Percentiles rank a stretch among this genome's conserved stretches.
Conservation (phyloP, 257 asterid genomes). For the Scutellaria baicalensis region DNA sequence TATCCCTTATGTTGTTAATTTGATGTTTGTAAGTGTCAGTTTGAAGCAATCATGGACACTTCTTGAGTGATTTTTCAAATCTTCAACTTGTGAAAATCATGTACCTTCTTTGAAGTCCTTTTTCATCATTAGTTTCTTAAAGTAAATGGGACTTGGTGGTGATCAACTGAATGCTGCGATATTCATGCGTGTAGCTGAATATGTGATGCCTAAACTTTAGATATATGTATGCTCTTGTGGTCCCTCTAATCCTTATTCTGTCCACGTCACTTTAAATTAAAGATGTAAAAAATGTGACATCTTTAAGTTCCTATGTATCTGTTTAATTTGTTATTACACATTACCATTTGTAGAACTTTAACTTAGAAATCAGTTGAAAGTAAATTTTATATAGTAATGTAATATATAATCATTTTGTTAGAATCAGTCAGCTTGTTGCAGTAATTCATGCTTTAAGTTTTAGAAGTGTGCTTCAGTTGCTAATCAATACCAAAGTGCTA, state of each 20-base stretch:
- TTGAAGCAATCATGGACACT: background rate
- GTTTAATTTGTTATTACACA: background rate
- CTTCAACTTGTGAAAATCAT: background rate
- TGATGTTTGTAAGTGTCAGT: background rate
- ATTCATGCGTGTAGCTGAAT: background rate
- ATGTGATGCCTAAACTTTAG: background rate
- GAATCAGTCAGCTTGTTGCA: background rate
- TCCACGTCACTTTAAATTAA: background rate
- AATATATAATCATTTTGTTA: background rate
- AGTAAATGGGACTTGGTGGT: slow-evolving; percentile 1
- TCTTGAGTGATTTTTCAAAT: background rate
- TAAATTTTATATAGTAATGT: background rate
- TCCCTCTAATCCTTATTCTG: background rate
- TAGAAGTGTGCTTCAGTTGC: background rate
- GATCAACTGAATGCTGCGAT: background rate
- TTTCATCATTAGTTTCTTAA: background rate
- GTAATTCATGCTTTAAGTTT: slow-evolving; percentile 2
- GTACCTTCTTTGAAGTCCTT: background rate
- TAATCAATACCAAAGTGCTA: background rate
- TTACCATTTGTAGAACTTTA: background rate
- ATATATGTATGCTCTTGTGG: background rate
- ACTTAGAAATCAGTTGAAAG: background rate
- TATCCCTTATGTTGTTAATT: background rate
- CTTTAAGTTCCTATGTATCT: background rate
- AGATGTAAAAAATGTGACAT: too few relatives aligned